These are phyloP conservation scores for Moringa oleifera DNA, from an alignment of 345 rosid species.

Conservation along the genomic window DNA sequence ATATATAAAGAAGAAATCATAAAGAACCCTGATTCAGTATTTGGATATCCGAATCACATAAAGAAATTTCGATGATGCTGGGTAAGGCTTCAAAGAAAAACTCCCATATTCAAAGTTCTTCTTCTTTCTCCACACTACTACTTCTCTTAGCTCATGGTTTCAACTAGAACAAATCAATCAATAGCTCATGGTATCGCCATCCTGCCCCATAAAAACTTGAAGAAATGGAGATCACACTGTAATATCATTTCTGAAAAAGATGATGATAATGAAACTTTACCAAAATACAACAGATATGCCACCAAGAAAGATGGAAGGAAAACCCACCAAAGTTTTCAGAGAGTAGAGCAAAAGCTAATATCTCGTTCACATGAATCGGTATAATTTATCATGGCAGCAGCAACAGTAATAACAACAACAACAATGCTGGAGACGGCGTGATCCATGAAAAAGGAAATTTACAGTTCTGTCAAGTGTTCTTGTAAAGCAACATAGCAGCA, in stretches of 20 bases:
- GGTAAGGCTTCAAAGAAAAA: too few relatives aligned
- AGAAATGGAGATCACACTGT: neutral
- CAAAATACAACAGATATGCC: too few relatives aligned
- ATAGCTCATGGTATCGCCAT: too few relatives aligned
- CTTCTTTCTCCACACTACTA: neutral
- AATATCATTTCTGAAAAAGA: neutral
- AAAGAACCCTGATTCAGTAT: too few relatives aligned
- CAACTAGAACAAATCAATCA: too few relatives aligned
- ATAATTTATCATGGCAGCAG: neutral
- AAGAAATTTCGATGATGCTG: too few relatives aligned
- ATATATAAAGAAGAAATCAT: too few relatives aligned
- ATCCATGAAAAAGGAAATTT: neutral
- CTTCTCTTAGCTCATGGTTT: neutral
- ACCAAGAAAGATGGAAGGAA: conserved; percentile 5
- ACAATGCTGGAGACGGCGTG: neutral
- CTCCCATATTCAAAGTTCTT: neutral
- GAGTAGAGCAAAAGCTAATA: neutral
- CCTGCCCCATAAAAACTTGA: neutral
- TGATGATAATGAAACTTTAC: neutral
- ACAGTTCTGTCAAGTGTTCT: neutral
- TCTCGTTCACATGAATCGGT: neutral
- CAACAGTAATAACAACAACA: neutral
- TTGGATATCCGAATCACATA: too few relatives aligned
- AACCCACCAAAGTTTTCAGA: neutral
- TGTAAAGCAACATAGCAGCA: neutral